Conservation (phyloP, 176 grass and related monocot species). For the Eragrostis nindensis region DNA sequence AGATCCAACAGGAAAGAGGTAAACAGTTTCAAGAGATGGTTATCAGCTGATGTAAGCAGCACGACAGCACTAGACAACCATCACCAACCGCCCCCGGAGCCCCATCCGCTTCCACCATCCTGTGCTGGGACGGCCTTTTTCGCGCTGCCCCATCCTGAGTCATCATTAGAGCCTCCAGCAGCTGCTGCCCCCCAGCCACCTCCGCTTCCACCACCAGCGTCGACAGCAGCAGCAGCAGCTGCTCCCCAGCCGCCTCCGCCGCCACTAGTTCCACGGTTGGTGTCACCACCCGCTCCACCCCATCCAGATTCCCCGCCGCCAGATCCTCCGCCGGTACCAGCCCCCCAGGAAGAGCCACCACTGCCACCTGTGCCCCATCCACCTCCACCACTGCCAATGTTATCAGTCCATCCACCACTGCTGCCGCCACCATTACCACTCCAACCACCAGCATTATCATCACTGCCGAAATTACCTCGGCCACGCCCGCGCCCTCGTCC, state of each 20-base stretch:
- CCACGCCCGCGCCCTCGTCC: slow-evolving; percentile 53
- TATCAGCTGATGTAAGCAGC: background rate
- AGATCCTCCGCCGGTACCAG: slow-evolving; percentile 20
- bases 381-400: slow-evolving; percentile 41
- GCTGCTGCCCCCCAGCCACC: background rate
- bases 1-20: background rate
- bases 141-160: slow-evolving; percentile 46
- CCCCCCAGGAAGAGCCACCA: slow-evolving; percentile 38
- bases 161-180: slow-evolving; percentile 12
- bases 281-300: slow-evolving; percentile 19
- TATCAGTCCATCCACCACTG: slow-evolving; percentile 53
- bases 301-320: slow-evolving; percentile 41
- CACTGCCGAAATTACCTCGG: slow-evolving; percentile 54
- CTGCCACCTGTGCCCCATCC: slow-evolving; percentile 46
- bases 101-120: slow-evolving; percentile 50
- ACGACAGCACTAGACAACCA: background rate
- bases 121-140: slow-evolving; percentile 56
- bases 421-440: slow-evolving; percentile 36
- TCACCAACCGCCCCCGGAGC: slow-evolving; percentile 51
- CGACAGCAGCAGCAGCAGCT: background rate
- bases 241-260: slow-evolving; percentile 7
- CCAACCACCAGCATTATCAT: slow-evolving; percentile 49
- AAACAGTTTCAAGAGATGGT: background rate
- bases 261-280: slow-evolving; percentile 13
- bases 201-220: background rate